Base-by-base conservation (phyloP, 1,139 yeast species). In the Diutina siamensis region DNA sequence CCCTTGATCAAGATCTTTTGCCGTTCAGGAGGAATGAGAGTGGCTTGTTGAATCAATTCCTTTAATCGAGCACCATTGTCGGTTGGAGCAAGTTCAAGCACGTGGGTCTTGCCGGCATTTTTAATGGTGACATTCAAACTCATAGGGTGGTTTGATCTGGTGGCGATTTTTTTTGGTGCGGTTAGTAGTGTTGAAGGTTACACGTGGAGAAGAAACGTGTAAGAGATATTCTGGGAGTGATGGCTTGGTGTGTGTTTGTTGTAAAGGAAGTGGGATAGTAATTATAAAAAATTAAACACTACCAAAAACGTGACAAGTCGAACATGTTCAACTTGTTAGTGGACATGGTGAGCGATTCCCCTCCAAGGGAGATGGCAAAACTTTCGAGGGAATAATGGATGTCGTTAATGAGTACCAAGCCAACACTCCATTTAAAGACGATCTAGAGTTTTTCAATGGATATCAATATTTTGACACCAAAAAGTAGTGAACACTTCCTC, bases 1-100 rank as follows among this genome's bases (percentile, higher is more conserved):
- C 94, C 94, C 64, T 85, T 89, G 48, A 87, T 77, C 59, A 94
- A 73, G 50, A 88, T 82, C 67, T 89, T 89, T 64, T 92, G 98
- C 56, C 97, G 80, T 47, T 79, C 84, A 2, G 80, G 76, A 17
- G 96, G 95, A 47, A 92, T 88, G 47, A 79, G 79, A 1, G 97
- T 92, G 50, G 77, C 61, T 40, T 80, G 76, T 53, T 75, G 80
- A 48, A 92, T 78, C 62, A 82, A 82, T 48, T 70, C 65, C 59
- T 87, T 89, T 60, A 92, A 75, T 19, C 73, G 76, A n/a, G 71
- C 62, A 1, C 94, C 97, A 2, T 76, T 72, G 44, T 79, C 80
- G 7, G 59, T 57, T 3, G 70, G 65, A 32, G 70, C 73, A 45
- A 89, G 68, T 25, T 76, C 79, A 36, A 92, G 69, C 19, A 84